Evolutionary conservation across 352 stramenopile genomes (phyloP).

Genomic region (Achlya hypogyna): DNA sequence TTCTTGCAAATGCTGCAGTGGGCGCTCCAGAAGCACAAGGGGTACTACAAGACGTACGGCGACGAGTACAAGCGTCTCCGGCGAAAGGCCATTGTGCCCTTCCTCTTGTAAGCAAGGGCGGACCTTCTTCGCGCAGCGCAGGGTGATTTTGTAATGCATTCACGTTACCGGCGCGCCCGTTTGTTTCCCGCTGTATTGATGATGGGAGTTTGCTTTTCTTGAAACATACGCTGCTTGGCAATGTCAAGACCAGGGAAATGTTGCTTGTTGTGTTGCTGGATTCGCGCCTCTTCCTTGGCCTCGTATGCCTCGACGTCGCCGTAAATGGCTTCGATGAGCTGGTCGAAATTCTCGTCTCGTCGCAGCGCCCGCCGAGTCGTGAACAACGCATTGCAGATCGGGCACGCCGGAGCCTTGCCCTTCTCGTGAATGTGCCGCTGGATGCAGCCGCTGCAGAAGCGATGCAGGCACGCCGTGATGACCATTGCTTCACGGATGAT

Average conservation of each 20-base stretch:
- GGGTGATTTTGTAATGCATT: background rate
- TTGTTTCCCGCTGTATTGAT: conserved; percentile 3
- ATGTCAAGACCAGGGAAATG: background rate
- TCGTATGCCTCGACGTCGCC: conserved; percentile 15
- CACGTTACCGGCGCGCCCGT: background rate
- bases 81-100: conserved; percentile 77
- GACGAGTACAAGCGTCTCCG: conserved; percentile 84
- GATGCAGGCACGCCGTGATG: conserved; percentile 15
- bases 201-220: background rate
- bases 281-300: conserved; percentile 3
- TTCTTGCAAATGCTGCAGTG: conserved; percentile 87
- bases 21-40: conserved; percentile 82
- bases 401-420: conserved; percentile 1
- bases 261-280: conserved; percentile 9
- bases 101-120: conserved; percentile 49
- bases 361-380: conserved; percentile 8
- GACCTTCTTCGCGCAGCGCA: background rate
- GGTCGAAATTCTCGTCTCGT: conserved; percentile 8
- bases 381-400: conserved; percentile 11
- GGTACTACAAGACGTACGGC: conserved; percentile 81
- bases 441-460: conserved; percentile 9
- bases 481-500: conserved; percentile 10
- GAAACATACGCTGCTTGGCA: background rate
- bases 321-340: conserved; percentile 11
- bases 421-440: conserved; percentile 15